phyloP scores from a whole-genome alignment of 2,329 filamentous ascomycete species.

The Fusarium algeriense region DNA sequence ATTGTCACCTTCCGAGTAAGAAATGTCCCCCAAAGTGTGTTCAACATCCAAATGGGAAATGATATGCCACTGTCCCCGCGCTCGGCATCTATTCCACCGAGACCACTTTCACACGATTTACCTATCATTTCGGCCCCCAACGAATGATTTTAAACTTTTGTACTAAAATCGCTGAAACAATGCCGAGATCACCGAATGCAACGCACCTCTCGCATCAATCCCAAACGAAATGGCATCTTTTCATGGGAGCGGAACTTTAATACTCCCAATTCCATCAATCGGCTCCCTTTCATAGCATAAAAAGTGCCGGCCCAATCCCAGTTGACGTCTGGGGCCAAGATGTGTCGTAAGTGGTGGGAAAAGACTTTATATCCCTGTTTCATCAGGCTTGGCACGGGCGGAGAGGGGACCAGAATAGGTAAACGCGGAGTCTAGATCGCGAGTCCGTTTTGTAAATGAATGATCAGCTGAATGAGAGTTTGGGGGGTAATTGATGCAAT shows the following conservation, averaged over 20 bases:
- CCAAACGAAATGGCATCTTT: background rate
- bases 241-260: background rate
- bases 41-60: background rate
- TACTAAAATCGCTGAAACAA: background rate
- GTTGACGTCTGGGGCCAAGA: background rate
- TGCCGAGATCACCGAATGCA: background rate
- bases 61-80: conserved; percentile 11
- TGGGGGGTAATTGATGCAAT: background rate
- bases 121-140: background rate
- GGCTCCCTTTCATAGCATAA: background rate
- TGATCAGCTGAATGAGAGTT: conserved; percentile 4
- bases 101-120: background rate
- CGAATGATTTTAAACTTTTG: background rate
- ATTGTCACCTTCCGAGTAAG: background rate
- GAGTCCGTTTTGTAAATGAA: conserved; percentile 21
- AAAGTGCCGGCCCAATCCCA: conserved; percentile 13
- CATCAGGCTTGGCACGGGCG: background rate
- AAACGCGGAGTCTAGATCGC: conserved; percentile 26
- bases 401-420: conserved; percentile 19
- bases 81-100: conserved; percentile 11
- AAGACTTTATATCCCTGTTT: conserved; percentile 12
- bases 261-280: conserved; percentile 32
- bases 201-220: conserved; percentile 2
- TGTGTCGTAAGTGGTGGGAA: conserved; percentile 31
- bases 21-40: background rate